These are phyloP conservation scores for Pleurotus sapidus DNA, from an alignment of 768 basidiomycete genomes.

Conservation along the genomic window DNA sequence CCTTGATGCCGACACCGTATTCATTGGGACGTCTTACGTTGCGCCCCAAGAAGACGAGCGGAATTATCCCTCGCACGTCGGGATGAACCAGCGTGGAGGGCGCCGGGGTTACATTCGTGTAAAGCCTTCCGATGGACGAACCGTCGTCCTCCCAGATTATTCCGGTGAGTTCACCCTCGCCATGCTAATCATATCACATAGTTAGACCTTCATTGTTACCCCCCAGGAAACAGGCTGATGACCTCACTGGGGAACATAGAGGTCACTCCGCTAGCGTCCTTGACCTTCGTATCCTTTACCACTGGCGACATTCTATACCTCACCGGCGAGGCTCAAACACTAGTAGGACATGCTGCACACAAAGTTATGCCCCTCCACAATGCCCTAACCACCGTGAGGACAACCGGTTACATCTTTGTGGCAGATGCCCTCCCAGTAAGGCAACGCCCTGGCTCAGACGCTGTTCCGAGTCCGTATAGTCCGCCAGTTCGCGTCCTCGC, in stretches of 20 bases:
- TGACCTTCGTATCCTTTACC: conserved; percentile 54
- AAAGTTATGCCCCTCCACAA: conserved; percentile 54
- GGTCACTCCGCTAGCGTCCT: conserved; percentile 50
- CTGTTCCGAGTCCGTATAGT: conserved; percentile 48
- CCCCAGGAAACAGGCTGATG: conserved; percentile 57
- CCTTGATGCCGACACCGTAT: conserved; percentile 47
- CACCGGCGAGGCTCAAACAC: conserved; percentile 52
- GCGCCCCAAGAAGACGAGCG: conserved; percentile 33
- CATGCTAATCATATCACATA: not conserved
- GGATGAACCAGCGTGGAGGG: conserved; percentile 66
- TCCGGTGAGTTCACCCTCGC: conserved; percentile 35
- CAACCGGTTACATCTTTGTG: conserved; percentile 54
- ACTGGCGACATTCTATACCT: conserved; percentile 59
- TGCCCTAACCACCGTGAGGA: conserved; percentile 42
- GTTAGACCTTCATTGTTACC: not conserved
- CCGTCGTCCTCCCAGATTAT: conserved; percentile 57
- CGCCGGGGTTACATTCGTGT: conserved; percentile 61
- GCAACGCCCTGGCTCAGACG: conserved; percentile 24
- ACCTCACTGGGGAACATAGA: conserved; percentile 64
- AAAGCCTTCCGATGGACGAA: conserved; percentile 50
- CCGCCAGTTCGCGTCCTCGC: conserved; percentile 53
- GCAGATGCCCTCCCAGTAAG: conserved; percentile 53
- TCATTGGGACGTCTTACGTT: conserved; percentile 50
- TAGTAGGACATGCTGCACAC: conserved; percentile 45
- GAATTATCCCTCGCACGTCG: conserved; percentile 52